Evolutionary conservation across 2,329 filamentous ascomycete species (phyloP), one percentile per base, ranked within the genome.

Genomic region (Talaromyces sp.): DNA sequence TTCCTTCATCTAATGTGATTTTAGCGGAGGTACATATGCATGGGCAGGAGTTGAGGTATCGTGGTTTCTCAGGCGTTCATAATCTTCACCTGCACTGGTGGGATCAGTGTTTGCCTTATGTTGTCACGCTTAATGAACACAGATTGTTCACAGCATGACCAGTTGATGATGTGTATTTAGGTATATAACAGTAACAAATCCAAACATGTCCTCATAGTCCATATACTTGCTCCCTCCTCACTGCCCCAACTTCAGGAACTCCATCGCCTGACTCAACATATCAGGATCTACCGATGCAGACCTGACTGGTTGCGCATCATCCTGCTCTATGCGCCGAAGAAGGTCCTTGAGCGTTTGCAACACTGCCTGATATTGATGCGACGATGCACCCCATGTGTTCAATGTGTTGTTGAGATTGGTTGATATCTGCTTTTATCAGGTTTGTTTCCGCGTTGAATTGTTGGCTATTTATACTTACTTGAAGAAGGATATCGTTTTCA

Each of bases 361-460:
- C 19, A 81, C 73, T 2, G 71, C 70, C 33, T 74, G 73, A 60
- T 79, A 78, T 64, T 80, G 77, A 15, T 63, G 68, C 7, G 77
- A 80, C 2, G 71, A 72, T 13, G 75, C 52, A 7, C 78, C 78
- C 65, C 78, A 80, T 6, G 78, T 79, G 37, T 73, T 70, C 4
- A 77, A 70, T 3, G 76, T 78, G 58, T 79, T 81, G 43, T 73
- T 72, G 22, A 80, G 77, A 60, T 78, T 82, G 63, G 71, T 75
- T n/a, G 79, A 75, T 58, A 80, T 75, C 78, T 80, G 25, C n/a
- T n/a, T 35, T 10, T 17, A 37, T 37, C 9, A 37, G 35, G 2
- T 37, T 37, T 6, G 13, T 10, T 37, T 37, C 35, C 9, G 13
- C 9, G 35, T 10, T 35, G 33, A 10, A 37, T 10, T 3, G 27